Evolutionary conservation across 2,329 filamentous ascomycete genomes (phyloP).

Genomic region (Aspergillus proliferans): DNA sequence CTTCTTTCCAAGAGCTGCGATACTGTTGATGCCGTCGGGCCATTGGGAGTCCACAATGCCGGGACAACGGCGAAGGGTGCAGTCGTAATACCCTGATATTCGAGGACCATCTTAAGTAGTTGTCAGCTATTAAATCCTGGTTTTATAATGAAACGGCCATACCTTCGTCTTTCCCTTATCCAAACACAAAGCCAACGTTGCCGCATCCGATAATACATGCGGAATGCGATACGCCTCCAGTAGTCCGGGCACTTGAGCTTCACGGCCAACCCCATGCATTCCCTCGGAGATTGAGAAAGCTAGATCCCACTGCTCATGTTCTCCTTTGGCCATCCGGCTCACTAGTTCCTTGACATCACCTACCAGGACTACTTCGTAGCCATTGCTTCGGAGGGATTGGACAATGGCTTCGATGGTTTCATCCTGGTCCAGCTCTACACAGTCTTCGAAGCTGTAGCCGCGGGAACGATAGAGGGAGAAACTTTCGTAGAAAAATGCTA

Average conservation of each 20-base stretch:
- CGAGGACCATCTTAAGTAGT: slow-evolving; percentile 8
- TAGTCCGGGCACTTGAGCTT: slow-evolving; percentile 19
- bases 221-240: slow-evolving; percentile 22
- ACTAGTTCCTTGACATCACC: slow-evolving; percentile 12
- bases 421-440: slow-evolving; percentile 11
- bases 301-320: slow-evolving; percentile 18
- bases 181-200: slow-evolving; percentile 14
- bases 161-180: slow-evolving; percentile 20
- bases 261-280: slow-evolving; percentile 14
- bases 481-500: no score
- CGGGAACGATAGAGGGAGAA: no score
- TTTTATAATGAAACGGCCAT: no score
- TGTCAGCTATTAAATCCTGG: background rate
- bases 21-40: no score
- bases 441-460: slow-evolving; percentile 9
- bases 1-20: no score
- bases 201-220: slow-evolving; percentile 16
- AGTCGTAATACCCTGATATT: slow-evolving; percentile 11
- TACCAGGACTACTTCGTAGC: slow-evolving; percentile 10
- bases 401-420: slow-evolving; percentile 9
- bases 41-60: no score
- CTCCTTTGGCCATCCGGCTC: slow-evolving; percentile 9
- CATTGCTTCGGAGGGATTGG: slow-evolving; percentile 6
- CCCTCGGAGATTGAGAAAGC: slow-evolving; percentile 20
- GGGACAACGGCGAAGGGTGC: slow-evolving; percentile 10